Evolutionary conservation across 2,329 filamentous ascomycete genomes (phyloP).

Genomic region (Ophiocordyceps camponoti-saundersi): DNA sequence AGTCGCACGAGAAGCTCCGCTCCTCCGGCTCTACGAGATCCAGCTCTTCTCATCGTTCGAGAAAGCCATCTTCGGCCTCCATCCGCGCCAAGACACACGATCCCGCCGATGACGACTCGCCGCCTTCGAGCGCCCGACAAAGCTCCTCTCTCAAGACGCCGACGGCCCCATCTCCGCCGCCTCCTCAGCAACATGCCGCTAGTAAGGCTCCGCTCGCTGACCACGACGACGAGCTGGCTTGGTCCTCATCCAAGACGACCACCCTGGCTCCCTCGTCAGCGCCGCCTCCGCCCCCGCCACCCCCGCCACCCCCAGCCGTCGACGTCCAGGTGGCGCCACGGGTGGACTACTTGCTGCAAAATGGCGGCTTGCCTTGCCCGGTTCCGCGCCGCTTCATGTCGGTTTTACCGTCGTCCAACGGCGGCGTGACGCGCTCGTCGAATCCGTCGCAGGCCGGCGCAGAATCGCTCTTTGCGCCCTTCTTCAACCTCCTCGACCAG

Average conservation of each 20-base stretch:
- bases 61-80: constrained; percentile 19
- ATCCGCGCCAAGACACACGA: constrained; percentile 19
- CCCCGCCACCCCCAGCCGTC: constrained; percentile 59
- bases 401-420: constrained; percentile 36
- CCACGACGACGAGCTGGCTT: constrained; percentile 3
- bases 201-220: constrained; percentile 12
- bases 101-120: constrained; percentile 22
- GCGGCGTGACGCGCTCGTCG: constrained; percentile 34
- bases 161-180: constrained; percentile 35
- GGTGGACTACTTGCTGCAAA: constrained; percentile 82
- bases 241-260: constrained; percentile 18
- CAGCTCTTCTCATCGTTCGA: constrained; percentile 15
- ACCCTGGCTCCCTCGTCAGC: constrained; percentile 18
- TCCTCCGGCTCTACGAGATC: constrained; percentile 17
- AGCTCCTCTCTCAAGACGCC: constrained; percentile 46
- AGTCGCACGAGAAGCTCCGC: constrained; percentile 18
- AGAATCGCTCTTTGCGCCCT: constrained; percentile 63
- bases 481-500: constrained; percentile 69
- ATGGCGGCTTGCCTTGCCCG: constrained; percentile 60
- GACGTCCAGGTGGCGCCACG: constrained; percentile 55
- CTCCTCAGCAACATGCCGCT: constrained; percentile 22
- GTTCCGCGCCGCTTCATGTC: constrained; percentile 60
- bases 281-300: constrained; percentile 30
- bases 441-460: constrained; percentile 51
- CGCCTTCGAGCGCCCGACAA: constrained; percentile 26